Evolutionary conservation across 305 asterid genomes (phyloP).

Genomic region (Ruellia speciosa): DNA sequence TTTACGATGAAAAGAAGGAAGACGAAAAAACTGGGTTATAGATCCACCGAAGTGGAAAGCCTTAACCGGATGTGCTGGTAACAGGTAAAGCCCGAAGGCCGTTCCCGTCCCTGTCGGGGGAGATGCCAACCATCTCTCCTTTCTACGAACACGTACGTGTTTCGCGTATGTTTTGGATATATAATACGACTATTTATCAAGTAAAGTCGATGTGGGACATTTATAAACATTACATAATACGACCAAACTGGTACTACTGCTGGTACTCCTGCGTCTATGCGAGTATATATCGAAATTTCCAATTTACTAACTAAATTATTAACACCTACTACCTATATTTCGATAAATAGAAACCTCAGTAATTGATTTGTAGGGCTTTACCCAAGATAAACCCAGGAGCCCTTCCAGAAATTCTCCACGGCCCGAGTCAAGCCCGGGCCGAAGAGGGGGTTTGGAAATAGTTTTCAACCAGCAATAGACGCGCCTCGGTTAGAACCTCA

Average conservation of each 20-base stretch:
- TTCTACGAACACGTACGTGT: slow-evolving; percentile 30
- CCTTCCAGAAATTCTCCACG: slow-evolving; percentile 50
- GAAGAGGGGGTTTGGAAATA: slow-evolving; percentile 35
- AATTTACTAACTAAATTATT: no score
- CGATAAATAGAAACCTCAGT: no score
- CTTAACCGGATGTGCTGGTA: not conserved
- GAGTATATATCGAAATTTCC: no score
- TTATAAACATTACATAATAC: no score
- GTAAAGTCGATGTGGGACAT: no score
- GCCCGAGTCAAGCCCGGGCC: slow-evolving; percentile 28
- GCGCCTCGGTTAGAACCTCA: slow-evolving; percentile 63
- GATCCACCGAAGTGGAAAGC: slow-evolving; percentile 1
- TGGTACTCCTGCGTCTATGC: no score
- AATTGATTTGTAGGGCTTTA: not conserved
- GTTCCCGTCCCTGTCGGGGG: slow-evolving; percentile 33
- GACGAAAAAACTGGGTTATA: not conserved
- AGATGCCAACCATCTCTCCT: slow-evolving; percentile 56
- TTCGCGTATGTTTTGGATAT: no score
- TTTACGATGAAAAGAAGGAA: no score
- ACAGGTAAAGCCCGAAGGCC: slow-evolving; percentile 16
- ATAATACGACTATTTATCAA: no score
- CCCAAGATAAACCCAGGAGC: slow-evolving; percentile 10
- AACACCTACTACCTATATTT: no score
- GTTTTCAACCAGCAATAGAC: slow-evolving; percentile 65
- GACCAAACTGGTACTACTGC: no score